Evolutionary conservation across 768 basidiomycete genomes (phyloP).

Genomic region (Tricholoma flavovirens): DNA sequence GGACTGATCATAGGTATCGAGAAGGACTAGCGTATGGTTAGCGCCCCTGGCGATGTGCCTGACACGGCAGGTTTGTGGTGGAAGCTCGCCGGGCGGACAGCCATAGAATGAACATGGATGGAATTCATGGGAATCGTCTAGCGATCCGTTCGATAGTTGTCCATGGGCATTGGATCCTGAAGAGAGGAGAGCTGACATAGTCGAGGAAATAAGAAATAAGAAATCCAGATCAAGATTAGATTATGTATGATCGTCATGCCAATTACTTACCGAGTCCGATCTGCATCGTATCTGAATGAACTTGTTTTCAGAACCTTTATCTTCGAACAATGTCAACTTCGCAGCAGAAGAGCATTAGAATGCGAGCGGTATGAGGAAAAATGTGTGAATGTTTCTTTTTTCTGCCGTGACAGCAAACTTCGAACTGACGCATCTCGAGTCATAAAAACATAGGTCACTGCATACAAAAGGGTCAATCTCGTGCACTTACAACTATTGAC

Average conservation of each 20-base stretch:
- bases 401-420: too few relatives aligned
- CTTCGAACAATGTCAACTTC: too few relatives aligned
- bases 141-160: constrained; percentile 40
- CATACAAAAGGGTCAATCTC: neutral
- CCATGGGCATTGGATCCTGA: constrained; percentile 45
- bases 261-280: too few relatives aligned
- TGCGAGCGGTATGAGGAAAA: too few relatives aligned
- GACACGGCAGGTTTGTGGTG: constrained; percentile 29
- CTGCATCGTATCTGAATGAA: too few relatives aligned
- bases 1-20: constrained; percentile 28
- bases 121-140: constrained; percentile 43
- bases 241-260: neutral
- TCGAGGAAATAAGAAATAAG: too few relatives aligned
- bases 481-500: neutral
- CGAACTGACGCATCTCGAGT: neutral
- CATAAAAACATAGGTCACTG: neutral
- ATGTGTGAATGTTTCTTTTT: too few relatives aligned
- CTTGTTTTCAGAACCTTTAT: too few relatives aligned
- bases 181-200: constrained; percentile 12
- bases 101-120: constrained; percentile 33
- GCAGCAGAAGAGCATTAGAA: too few relatives aligned
- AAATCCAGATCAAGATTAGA: constrained; percentile 5
- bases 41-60: constrained; percentile 61
- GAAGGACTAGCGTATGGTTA: constrained; percentile 72
- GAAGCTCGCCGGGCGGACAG: constrained; percentile 22